Conservation (phyloP, 495 filamentous ascomycete species). For the Penicillium maclennaniae region DNA sequence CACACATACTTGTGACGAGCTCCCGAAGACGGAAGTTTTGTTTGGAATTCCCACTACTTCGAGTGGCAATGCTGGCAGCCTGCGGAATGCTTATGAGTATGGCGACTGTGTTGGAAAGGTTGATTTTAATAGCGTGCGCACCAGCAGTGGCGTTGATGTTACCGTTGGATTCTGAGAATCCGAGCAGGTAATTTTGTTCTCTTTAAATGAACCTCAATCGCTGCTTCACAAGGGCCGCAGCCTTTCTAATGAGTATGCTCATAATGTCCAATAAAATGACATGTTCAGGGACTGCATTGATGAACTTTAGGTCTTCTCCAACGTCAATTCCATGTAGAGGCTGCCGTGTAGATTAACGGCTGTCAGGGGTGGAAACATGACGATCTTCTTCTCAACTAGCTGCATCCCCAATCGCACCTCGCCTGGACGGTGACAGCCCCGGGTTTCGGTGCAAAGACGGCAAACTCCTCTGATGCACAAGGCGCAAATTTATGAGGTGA, state of each 20-base stretch:
- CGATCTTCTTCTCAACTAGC: not conserved
- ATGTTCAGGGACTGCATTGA: not conserved
- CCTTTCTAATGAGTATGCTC: not conserved
- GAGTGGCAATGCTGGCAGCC: conserved; percentile 4
- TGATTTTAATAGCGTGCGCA: conserved; percentile 11
- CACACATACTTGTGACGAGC: conserved; percentile 15
- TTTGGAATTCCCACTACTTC: conserved; percentile 19
- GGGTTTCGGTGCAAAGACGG: not conserved
- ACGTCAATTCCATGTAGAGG: no score
- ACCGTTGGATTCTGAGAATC: conserved; percentile 21
- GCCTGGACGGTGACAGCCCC: not conserved
- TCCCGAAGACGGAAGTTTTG: conserved; percentile 19
- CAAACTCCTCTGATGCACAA: not conserved
- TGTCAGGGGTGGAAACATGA: not conserved
- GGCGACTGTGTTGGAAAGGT: conserved; percentile 29
- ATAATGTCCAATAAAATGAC: not conserved
- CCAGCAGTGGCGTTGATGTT: conserved; percentile 10
- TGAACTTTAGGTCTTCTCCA: not conserved
- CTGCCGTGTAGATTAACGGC: not conserved
- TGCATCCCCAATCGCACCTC: not conserved
- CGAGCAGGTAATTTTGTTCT: not conserved
- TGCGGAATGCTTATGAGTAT: conserved; percentile 26
- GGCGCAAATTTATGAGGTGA: not conserved
- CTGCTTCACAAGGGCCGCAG: not conserved
- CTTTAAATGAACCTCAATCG: not conserved